Conservation (phyloP, 2,329 filamentous ascomycete genomes). For the Diaporthe sp. region DNA sequence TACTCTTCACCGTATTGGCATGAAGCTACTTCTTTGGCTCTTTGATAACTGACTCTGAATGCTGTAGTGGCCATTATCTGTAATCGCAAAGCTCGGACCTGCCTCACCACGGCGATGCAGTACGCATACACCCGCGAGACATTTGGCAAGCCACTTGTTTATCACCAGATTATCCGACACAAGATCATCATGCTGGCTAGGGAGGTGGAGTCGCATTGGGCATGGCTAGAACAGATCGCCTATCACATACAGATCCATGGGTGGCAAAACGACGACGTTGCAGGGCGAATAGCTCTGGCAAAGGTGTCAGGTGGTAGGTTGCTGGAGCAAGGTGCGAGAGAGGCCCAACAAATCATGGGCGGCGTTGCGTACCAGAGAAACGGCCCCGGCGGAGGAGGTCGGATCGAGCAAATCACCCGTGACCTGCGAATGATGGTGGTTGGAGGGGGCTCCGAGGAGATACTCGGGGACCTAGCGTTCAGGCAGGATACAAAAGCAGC, state of each 20-base stretch:
- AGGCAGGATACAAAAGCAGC: slow-evolving; percentile 49
- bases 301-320: slow-evolving; percentile 58
- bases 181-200: slow-evolving; percentile 66
- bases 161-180: slow-evolving; percentile 65
- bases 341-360: slow-evolving; percentile 61
- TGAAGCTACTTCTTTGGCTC: no score
- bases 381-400: slow-evolving; percentile 50
- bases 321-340: slow-evolving; percentile 57
- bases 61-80: slow-evolving; percentile 64
- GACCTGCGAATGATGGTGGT: slow-evolving; percentile 62
- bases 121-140: slow-evolving; percentile 63
- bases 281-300: slow-evolving; percentile 40
- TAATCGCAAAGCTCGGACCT: slow-evolving; percentile 66
- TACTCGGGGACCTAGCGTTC: slow-evolving; percentile 57
- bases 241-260: slow-evolving; percentile 53
- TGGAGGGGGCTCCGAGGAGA: slow-evolving; percentile 62
- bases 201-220: slow-evolving; percentile 67
- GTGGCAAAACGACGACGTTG: slow-evolving; percentile 41
- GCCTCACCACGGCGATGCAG: slow-evolving; percentile 58
- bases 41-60: no score
- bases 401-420: slow-evolving; percentile 59
- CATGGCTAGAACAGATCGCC: slow-evolving; percentile 68
- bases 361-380: slow-evolving; percentile 57
- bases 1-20: no score
- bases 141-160: slow-evolving; percentile 64